Evolutionary conservation across 2,329 filamentous ascomycete genomes (phyloP), one percentile per base, ranked within the genome.

Genomic region (Aspergillus felis): DNA sequence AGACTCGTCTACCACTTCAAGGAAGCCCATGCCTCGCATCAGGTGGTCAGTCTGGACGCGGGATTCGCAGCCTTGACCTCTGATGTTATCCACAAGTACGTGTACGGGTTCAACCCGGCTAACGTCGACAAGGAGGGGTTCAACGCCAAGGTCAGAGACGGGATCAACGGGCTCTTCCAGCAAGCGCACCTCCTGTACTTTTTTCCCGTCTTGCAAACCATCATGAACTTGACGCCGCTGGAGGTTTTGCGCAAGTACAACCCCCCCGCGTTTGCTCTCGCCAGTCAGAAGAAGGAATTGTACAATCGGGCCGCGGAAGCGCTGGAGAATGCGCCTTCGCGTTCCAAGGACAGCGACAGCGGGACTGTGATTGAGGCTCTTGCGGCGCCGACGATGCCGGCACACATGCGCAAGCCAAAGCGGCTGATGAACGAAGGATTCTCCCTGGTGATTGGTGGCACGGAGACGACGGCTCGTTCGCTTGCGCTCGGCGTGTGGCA

Each of bases 361-460:
- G 55, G 46, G 4, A 46, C 64, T 4, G 35, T 68, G 1, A 58
- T 67, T 50, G 57, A 66, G 24, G 52, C 53, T 14, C 51, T 68
- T 8, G 54, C 54, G 3, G 57, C 49, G 0, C 57, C 63, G 3
- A 53, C 29, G 3, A 60, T 67, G 57, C 64, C 67, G 1, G 52
- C 54, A 28, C 55, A 65, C 17, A 53, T 66, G 58, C 57, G 59
- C 2, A 53, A 35, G 3, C 55, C 63, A 3, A 63, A 68, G 12
- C 66, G 74, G 1, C 62, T 78, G 1, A 67, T 67, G 9, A 68
- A 77, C 3, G 78, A 80, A 49, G 76, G 71, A 0, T 71, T 72
- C 24, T 62, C 68, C 4, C 58, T 80, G 22, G 51, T 78, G 0
- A 61, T 67, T 1, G 78, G 73, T 1, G 77, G 76, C 0, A 74